Base-by-base conservation (phyloP, 495 filamentous ascomycete species). In the Astrothelium macrocarpum region DNA sequence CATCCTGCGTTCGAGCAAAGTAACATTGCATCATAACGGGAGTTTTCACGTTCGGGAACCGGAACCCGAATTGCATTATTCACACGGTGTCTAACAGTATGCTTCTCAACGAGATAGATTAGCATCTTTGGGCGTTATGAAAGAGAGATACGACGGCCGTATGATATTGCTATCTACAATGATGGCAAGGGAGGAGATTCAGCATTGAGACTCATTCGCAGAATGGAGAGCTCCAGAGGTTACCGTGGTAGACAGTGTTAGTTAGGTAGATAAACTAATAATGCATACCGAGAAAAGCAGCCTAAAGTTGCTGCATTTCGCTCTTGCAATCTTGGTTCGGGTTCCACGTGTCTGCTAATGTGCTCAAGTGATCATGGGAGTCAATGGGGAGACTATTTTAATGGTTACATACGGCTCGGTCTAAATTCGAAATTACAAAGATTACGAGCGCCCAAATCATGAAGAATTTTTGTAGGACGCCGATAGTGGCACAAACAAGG, bases 1-100 rank as follows among this genome's bases (percentile, higher is more conserved):
- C 9, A 5, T 56, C 49, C 29, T 56, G 49, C 49, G 49, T 56
- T 56, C 49, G 20, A 56, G 49, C 49, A 56, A 14, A 29, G 29
- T 56, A 56, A n/a, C 49, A 56, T 56, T 56, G 49, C 49, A 56
- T 56, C 25, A 26, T 56, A 26, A 20, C 9, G 49, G 49, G 25
- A 29, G 20, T 56, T 29, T 56, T 26, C 16, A 56, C 25, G 12
- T 3, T 12, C 25, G 9, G 49, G 25, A 20, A 26, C 25, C 5
- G 7, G 16, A 56, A 56, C 49, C 49, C 16, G 16, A 29, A n/a
- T 16, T 56, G 49, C 49, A 56, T 29, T 29, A 28, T 29, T 2
- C 5, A 10, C 12, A 9, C 49, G 49, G 20, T 5, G 26, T 29
- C 5, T 9, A 5, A 20, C 9, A n/a, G n/a, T 29, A 29, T 56